Conservation (phyloP, 1,284 basidiomycete genomes). For the Anthracocystis walkeri region DNA sequence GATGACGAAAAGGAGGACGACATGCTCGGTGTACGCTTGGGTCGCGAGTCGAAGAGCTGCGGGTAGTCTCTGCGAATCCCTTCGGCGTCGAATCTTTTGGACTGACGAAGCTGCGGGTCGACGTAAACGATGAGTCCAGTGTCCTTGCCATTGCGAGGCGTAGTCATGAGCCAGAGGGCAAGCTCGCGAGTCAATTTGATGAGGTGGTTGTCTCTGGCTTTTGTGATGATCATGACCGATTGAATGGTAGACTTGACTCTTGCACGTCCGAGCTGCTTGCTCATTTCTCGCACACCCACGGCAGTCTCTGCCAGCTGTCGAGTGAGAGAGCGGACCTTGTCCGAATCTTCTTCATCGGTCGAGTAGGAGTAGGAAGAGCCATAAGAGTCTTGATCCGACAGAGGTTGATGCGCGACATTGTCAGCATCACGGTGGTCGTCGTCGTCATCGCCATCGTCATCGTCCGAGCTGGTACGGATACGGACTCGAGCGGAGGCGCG, state of each 20-base stretch:
- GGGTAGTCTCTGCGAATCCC: conserved; percentile 89
- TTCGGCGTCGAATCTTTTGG: conserved; percentile 92
- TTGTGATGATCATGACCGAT: conserved; percentile 94
- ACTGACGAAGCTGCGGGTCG: conserved; percentile 89
- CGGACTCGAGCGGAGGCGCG: conserved; percentile 30
- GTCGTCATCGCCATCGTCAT: conserved; percentile 43
- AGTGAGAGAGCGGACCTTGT: conserved; percentile 77
- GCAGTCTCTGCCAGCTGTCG: conserved; percentile 95
- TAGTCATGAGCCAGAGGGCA: conserved; percentile 73
- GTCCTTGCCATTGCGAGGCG: conserved; percentile 52
- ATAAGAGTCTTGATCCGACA: conserved; percentile 32
- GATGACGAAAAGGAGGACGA: conserved; percentile 44
- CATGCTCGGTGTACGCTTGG: conserved; percentile 34
- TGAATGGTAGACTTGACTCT: conserved; percentile 91
- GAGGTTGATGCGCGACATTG: conserved; percentile 31
- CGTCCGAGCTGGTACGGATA: conserved; percentile 40
- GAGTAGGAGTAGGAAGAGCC: conserved; percentile 46
- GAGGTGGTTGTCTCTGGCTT: conserved; percentile 94
- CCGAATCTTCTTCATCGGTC: conserved; percentile 76
- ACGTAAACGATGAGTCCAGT: conserved; percentile 77
- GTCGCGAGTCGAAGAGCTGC: conserved; percentile 78
- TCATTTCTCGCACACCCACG: conserved; percentile 96
- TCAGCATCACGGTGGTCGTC: conserved; percentile 34
- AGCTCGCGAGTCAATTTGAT: conserved; percentile 94
- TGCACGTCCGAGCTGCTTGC: conserved; percentile 95